Percentiles rank a stretch among this genome's conserved stretches.
Conservation (phyloP, 768 basidiomycete species). For the Mycena alexandri region DNA sequence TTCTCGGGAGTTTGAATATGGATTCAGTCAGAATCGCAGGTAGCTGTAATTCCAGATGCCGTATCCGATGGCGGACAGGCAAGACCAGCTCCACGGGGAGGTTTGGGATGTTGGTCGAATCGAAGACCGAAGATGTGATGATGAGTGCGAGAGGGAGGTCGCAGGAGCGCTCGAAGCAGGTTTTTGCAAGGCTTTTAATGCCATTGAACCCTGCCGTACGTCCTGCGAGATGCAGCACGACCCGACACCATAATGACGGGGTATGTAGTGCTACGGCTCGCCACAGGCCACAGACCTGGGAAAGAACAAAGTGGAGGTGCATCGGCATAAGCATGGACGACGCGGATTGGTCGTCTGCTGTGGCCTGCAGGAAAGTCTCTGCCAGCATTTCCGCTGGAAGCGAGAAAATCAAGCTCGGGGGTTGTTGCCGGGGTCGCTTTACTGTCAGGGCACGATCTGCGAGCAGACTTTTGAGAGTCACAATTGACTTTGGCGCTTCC, state of each 20-base stretch:
- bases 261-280: slow-evolving; percentile 49
- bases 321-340: slow-evolving; percentile 17
- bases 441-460: slow-evolving; percentile 25
- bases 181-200: slow-evolving; percentile 17
- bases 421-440: slow-evolving; percentile 24
- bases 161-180: slow-evolving; percentile 34
- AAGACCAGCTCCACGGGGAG: slow-evolving; percentile 32
- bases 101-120: slow-evolving; percentile 18
- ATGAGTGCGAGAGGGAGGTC: slow-evolving; percentile 31
- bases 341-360: slow-evolving; percentile 21
- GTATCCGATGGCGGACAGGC: slow-evolving; percentile 34
- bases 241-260: slow-evolving; percentile 46
- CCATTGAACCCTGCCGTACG: slow-evolving; percentile 17
- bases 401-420: slow-evolving; percentile 30
- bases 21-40: slow-evolving; percentile 29
- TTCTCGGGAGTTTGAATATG: slow-evolving; percentile 33
- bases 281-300: slow-evolving; percentile 53
- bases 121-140: slow-evolving; percentile 14
- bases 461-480: slow-evolving; percentile 28
- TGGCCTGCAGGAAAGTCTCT: slow-evolving; percentile 29
- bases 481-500: slow-evolving; percentile 2
- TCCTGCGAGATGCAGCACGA: slow-evolving; percentile 27
- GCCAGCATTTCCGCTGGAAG: slow-evolving; percentile 36
- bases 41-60: slow-evolving; percentile 27
- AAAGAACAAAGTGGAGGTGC: slow-evolving; percentile 49